Conservation (phyloP, 2,329 filamentous ascomycete species). For the Diaporthe sp. region DNA sequence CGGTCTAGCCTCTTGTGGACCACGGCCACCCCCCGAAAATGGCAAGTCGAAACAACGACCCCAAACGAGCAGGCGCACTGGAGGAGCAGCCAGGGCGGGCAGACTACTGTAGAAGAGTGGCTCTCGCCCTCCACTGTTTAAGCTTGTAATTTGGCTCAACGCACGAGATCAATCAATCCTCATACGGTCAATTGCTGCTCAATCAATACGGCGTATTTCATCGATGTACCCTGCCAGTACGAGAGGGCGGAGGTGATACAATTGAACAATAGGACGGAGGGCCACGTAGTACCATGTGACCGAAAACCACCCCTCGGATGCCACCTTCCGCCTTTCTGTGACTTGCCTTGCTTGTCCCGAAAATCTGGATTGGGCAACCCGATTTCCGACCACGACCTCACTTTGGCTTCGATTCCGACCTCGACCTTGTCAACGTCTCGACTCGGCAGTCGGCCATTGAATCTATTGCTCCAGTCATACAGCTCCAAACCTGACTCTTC, state of each 20-base stretch:
- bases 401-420: background rate
- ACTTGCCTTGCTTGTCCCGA: background rate
- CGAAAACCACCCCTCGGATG: slow-evolving; percentile 22
- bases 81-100: background rate
- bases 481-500: background rate
- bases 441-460: background rate
- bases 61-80: background rate
- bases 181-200: background rate
- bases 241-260: background rate
- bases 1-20: slow-evolving; percentile 9
- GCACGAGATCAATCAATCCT: background rate
- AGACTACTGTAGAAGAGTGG: background rate
- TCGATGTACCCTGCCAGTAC: background rate
- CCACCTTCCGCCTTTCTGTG: slow-evolving; percentile 22
- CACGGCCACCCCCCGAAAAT: background rate
- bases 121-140: slow-evolving; percentile 23
- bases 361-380: background rate
- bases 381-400: background rate
- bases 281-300: slow-evolving; percentile 9
- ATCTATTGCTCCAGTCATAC: background rate
- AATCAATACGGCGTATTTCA: background rate
- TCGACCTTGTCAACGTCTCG: background rate
- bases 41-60: slow-evolving; percentile 1
- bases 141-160: slow-evolving; percentile 37
- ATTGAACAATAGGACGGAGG: no score